phyloP scores from a whole-genome alignment of 805 yeast genomes.

The Peterozyma toletana region DNA sequence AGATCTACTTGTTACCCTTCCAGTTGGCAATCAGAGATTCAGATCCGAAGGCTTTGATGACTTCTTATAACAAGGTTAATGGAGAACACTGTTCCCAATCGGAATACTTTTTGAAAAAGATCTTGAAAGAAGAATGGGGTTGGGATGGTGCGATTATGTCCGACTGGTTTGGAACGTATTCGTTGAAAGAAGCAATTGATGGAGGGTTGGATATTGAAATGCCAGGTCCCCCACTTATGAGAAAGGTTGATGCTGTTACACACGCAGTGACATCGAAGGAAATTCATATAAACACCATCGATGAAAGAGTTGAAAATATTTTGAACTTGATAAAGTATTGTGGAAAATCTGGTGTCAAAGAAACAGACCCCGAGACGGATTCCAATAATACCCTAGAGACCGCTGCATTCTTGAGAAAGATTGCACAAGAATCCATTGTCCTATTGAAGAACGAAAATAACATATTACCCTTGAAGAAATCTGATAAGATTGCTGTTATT shows the following conservation, averaged over 20 bases:
- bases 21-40: slow-evolving; percentile 47
- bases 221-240: slow-evolving; percentile 52
- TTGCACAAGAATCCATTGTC: slow-evolving; percentile 45
- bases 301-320: slow-evolving; percentile 41
- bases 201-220: slow-evolving; percentile 58
- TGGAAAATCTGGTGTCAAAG: slow-evolving; percentile 32
- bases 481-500: slow-evolving; percentile 37
- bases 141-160: slow-evolving; percentile 51
- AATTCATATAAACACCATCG: slow-evolving; percentile 30
- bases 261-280: slow-evolving; percentile 35
- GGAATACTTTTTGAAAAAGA: slow-evolving; percentile 30
- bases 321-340: slow-evolving; percentile 36
- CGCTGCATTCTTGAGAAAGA: slow-evolving; percentile 28
- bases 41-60: slow-evolving; percentile 50
- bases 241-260: slow-evolving; percentile 30
- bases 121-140: slow-evolving; percentile 48
- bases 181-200: slow-evolving; percentile 34
- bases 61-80: slow-evolving; percentile 55
- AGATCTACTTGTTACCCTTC: slow-evolving; percentile 56
- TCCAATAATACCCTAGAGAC: slow-evolving; percentile 41
- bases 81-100: slow-evolving; percentile 50
- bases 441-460: slow-evolving; percentile 43
- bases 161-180: slow-evolving; percentile 57
- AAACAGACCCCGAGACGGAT: slow-evolving; percentile 25
- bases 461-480: slow-evolving; percentile 32